Evolutionary conservation across 192 early-diverging fungal species (phyloP), one percentile per base, ranked within the genome.

Genomic region (Spizellomyces sp.): DNA sequence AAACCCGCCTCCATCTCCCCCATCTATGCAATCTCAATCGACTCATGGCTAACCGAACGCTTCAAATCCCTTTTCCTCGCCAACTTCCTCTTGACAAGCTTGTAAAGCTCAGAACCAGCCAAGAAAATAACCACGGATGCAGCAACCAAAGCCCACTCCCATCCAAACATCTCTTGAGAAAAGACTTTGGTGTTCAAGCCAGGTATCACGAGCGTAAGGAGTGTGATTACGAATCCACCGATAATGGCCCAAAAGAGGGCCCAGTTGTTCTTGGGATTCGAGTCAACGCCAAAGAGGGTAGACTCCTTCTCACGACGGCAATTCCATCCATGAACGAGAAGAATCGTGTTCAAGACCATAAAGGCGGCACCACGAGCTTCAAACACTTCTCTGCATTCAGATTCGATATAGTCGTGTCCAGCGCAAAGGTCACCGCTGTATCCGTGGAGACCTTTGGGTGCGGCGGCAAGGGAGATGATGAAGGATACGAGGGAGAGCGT

Each of bases 311-410:
- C 46, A 48, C 85, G 77, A 41, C 90, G 89, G 77, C 90, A 92
- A 74, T 92, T 94, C 67, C 87, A 87, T 7, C 86, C 88, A 68
- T 93, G 91, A 36, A 93, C 73, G 10, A 94, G 82, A 17, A 93
- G 82, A 46, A 89, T 77, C 21, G 89, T 64, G 0, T 89, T 90
- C 67, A 94, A 78, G 4, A 87, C 88, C 6, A 88, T 82, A 78
- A 92, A 93, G 9, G 89, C 71, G 0, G 87, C 81, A 60, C 86
- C 90, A 50, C 92, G 91, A 4, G 90, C 91, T 41, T 83, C 82
- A 85, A 84, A 93, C 6, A 92, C 90, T 27, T 79, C 68, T 19
- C 89, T 80, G 76, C 93, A 94, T 9, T 61, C 75, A 0, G 74
- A 46, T 3, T 22, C 21, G 4, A 58, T 57, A 57, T 41, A 21